Evolutionary conservation across 2,329 filamentous ascomycete genomes (phyloP), one percentile per base, ranked within the genome.

Genomic region (Sclerotinia minor): DNA sequence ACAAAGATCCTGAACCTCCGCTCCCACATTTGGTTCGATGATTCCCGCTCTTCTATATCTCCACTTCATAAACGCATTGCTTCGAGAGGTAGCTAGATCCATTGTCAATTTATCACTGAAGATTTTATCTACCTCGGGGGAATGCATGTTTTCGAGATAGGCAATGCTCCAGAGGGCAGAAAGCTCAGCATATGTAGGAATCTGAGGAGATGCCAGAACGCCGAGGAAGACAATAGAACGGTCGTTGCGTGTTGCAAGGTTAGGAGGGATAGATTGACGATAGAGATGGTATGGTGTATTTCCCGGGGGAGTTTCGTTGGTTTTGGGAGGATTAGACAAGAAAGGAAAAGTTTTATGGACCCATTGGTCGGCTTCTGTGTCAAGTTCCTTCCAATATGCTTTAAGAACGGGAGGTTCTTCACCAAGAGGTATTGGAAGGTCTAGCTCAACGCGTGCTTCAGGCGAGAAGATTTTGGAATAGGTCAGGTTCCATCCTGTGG

Each of bases 271-370:
- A 4, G 77, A 64, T 13, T 73, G 69, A 2, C 76, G 70, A 60
- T 93, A 93, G 21, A 70, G 59, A 26, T 57, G 69, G 32, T 63
- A 68, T 5, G 65, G 64, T 19, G 61, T 68, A 5, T 47, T 38
- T 11, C 47, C 47, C 1, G 65, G 65, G 1, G 61, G 53, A 15
- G 24, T 45, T 53, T 68, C 61, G 17, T 66, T 41, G 19, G 67
- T 55, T 26, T 64, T 60, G 2, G 63, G 61, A 5, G 61, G 61
- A n/a, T 68, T 65, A 21, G 63, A 65, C 13, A 68, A n/a, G 54
- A 65, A 68, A n/a, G 67, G 67, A 7, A 68, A 66, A 5, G 64
- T 66, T 15, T 29, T 52, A 26, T 70, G 63, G 2, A 66, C 63
- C 49, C 49, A 66, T 53, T 55, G n/a, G 52, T 70, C 50, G 1